Evolutionary conservation across 257 asterid genomes (phyloP), one percentile per base, ranked within the genome.

Genomic region (Plantago elongata): DNA sequence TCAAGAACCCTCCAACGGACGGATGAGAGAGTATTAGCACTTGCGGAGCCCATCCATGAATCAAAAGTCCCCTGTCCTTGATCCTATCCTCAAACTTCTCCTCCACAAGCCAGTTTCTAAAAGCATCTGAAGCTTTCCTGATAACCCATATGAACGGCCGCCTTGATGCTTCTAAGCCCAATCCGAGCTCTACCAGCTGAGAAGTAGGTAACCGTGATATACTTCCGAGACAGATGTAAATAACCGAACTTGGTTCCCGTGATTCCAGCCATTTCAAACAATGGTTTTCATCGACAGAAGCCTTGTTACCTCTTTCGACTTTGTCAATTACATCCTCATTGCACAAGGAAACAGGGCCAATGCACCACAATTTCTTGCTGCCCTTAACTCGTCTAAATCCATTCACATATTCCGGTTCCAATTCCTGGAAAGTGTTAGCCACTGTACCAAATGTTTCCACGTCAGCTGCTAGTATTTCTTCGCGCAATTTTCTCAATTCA

Each of bases 11-110:
- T 45, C 84, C 91, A 2, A 81, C 60, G 0, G 91, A 77, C 5
- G 67, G 68, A 55, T 84, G 88, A 0, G 85, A 69, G 3, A 83
- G 77, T 14, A 83, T 78, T 9, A 72, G 69, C 51, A 83, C 71
- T 46, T 84, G 91, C 0, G 88, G 88, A 0, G 88, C 88, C 91
- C 91, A 81, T 5, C 84, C 91, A 0, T 57, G 66, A 9, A 84
- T 71, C 45, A 84, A 0, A 51, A 75, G 60, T 6, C 83, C 84
- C 38, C 72, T 76, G 2, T 40, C 45, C 0, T 62, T 44, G 27
- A 13, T 48, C 55, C 79, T 80, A 17, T 83, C 91, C 54, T 79
- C 81, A 18, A 81, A 79, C 0, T 71, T 69, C 15, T 81, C 72
- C 27, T 75, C 79, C 15, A 14, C n/a, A 0, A 85, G 57, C 91